These are phyloP conservation scores for Xylariaceae sp. DNA, from an alignment of 2,329 filamentous ascomycete species.

Conservation along the genomic window DNA sequence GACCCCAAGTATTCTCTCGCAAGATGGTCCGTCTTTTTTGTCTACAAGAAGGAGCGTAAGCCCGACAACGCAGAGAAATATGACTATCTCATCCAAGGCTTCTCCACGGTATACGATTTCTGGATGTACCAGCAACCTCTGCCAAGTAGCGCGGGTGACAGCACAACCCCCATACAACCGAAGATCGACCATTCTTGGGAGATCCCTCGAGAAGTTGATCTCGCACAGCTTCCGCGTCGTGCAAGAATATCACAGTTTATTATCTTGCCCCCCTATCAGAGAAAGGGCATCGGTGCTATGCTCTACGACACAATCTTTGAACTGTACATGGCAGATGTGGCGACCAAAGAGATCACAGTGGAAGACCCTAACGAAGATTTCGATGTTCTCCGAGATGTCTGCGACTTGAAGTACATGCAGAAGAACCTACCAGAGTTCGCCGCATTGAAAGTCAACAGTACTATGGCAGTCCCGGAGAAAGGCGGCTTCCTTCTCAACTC, in stretches of 20 bases:
- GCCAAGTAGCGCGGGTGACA: slow-evolving; percentile 34
- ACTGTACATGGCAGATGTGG: slow-evolving; percentile 59
- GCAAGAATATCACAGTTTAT: slow-evolving; percentile 90
- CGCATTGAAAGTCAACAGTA: slow-evolving; percentile 50
- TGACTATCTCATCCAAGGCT: slow-evolving; percentile 80
- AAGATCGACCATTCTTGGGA: slow-evolving; percentile 37
- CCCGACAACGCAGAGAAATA: slow-evolving; percentile 40
- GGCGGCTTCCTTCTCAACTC: slow-evolving; percentile 34
- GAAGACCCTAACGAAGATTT: slow-evolving; percentile 91
- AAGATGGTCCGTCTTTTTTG: slow-evolving; percentile 87
- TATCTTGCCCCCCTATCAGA: slow-evolving; percentile 81
- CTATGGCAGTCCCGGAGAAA: slow-evolving; percentile 44
- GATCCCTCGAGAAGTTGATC: slow-evolving; percentile 40
- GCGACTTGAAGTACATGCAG: slow-evolving; percentile 63
- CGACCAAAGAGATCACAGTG: slow-evolving; percentile 78
- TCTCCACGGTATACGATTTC: slow-evolving; percentile 84
- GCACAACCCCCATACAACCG: slow-evolving; percentile 22
- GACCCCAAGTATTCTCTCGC: slow-evolving; percentile 67
- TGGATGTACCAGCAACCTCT: slow-evolving; percentile 56
- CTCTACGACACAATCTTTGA: slow-evolving; percentile 79
- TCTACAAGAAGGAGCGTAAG: slow-evolving; percentile 61
- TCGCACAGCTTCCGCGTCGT: slow-evolving; percentile 64
- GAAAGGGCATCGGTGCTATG: slow-evolving; percentile 68
- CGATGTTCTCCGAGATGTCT: slow-evolving; percentile 71
- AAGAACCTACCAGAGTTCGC: slow-evolving; percentile 52